Evolutionary conservation across 495 filamentous ascomycete genomes (phyloP), one percentile per base, ranked within the genome.

Genomic region (Apodospora peruviana): DNA sequence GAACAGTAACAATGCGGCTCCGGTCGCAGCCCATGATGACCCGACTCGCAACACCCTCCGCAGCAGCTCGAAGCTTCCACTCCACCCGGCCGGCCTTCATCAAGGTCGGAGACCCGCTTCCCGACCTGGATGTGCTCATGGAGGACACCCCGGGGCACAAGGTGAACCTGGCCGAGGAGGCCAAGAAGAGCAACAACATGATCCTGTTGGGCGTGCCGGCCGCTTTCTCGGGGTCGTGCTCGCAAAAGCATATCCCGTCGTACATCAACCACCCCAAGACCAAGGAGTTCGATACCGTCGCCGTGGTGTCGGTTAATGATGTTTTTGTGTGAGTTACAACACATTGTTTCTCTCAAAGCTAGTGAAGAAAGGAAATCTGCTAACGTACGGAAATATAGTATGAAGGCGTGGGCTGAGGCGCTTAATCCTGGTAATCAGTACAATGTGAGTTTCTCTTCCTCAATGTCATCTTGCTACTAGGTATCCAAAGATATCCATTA

Each of bases 241-340:
- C 87, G 18, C 72, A 79, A 50, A 81, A 73, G 43, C 90, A 95
- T 59, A 74, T 94, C 40, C 89, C 88, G 4, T 83, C 88, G 24
- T 97, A 88, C 62, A 83, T 94, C 65, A 81, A 81, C 56, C 83
- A 84, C 60, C 77, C 81, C 34, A 79, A 82, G 66, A 72, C 87
- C 39, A 85, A 83, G 71, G 75, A 82, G 42, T 88, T 85, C 11
- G 88, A 91, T 42, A 62, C 80, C 40, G 85, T 91, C 35, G 94
- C 91, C 53, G 89, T 96, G 21, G 83, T 98, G 43, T 77, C 83
- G 20, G 90, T 96, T 64, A 98, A 98, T 69, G 93, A 98, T 65
- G 81, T 90, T 22, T 96, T 97, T 68, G 93, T 96, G 82, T 94
- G 79, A 72, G 86, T 38, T 24, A 10, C n/a, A 7, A 35, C 37